Base-by-base conservation (phyloP, 2,329 filamentous ascomycete species). In the Chalaropsis thielavioides region DNA sequence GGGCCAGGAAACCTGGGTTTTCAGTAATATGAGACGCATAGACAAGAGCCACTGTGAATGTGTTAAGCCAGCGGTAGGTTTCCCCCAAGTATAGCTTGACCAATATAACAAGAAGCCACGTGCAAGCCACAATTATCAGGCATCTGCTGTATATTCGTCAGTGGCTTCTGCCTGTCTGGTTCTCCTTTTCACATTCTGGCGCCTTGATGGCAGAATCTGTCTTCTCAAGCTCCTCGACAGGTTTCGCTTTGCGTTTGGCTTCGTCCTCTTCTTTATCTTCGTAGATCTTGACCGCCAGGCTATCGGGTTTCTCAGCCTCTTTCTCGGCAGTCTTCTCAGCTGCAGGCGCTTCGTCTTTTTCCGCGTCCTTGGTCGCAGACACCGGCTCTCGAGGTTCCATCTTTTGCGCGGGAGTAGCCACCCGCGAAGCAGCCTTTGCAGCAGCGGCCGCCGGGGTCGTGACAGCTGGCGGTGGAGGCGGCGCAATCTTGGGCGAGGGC, bases 401-500 rank as follows among this genome's bases (percentile, higher is more conserved):
- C 19, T 54, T 54, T 17, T 66, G 63, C 19, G 63, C 64, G 15
- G 58, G 62, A n/a, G 63, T 62, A 3, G 46, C 51, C 17, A 60
- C 66, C 8, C 61, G 62, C 7, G 38, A 38, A 51, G 62, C 22
- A 35, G 56, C 49, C 64, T 71, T 73, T 27, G 31, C 58, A 44
- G 61, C 24, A 10, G 59, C n/a, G n/a, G 54, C 19, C 3, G 65
- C 41, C 40, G 68, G 67, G 1, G 69, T 70, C 10, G 54, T 58
- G 19, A 63, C 62, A 38, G 61, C 49, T 6, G 64, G 58, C 49
- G 61, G 54, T 17, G 65, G 62, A 40, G 68, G 68, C 1, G 69
- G 70, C 15, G 69, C 75, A 1, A 76, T 74, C 38, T 71, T 64
- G 10, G 43, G 31, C 41, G 51, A 41, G 4, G 62, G 62, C 10